Conservation (phyloP, 441 rosid species). For the Eruca vesicaria region DNA sequence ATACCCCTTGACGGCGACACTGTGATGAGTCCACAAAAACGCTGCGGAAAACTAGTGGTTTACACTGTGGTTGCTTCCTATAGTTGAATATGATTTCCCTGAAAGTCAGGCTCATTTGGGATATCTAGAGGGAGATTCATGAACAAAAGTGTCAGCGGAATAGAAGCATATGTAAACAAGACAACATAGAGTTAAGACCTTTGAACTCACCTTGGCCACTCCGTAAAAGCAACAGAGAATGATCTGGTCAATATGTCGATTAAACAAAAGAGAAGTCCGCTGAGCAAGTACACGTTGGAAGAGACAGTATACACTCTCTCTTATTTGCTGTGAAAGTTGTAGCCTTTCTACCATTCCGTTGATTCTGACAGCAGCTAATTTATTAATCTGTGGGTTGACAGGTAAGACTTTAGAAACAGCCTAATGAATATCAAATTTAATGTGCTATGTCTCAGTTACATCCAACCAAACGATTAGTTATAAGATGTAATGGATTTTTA, state of each 20-base stretch:
- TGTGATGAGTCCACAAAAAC: conserved; percentile 78
- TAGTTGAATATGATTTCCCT: conserved; percentile 86
- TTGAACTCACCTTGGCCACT: conserved; percentile 75
- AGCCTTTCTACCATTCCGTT: conserved; percentile 95
- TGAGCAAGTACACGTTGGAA: conserved; percentile 82
- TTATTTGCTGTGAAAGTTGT: conserved; percentile 78
- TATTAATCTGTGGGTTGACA: conserved; percentile 61
- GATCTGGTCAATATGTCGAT: conserved; percentile 95
- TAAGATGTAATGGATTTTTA: background rate
- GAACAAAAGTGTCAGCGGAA: conserved; percentile 19
- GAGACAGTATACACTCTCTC: conserved; percentile 81
- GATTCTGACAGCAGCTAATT: conserved; percentile 95
- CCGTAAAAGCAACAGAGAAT: conserved; percentile 97
- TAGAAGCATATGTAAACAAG: conserved; percentile 5
- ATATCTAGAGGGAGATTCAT: conserved; percentile 54
- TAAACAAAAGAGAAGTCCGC: conserved; percentile 79
- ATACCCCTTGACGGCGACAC: conserved; percentile 60
- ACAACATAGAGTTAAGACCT: conserved; percentile 19
- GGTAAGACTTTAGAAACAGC: background rate
- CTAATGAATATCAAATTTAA: background rate
- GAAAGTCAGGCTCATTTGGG: conserved; percentile 78
- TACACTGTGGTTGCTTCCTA: conserved; percentile 96
- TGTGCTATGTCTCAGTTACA: background rate
- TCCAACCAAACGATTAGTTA: conserved; percentile 3
- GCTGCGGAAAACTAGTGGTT: conserved; percentile 85